A percentile compares a stretch with the other conserved stretches of the same genome.
These are phyloP conservation scores for Globisporangium spinosum DNA, from an alignment of 352 stramenopile genomes.

Conservation along the genomic window DNA sequence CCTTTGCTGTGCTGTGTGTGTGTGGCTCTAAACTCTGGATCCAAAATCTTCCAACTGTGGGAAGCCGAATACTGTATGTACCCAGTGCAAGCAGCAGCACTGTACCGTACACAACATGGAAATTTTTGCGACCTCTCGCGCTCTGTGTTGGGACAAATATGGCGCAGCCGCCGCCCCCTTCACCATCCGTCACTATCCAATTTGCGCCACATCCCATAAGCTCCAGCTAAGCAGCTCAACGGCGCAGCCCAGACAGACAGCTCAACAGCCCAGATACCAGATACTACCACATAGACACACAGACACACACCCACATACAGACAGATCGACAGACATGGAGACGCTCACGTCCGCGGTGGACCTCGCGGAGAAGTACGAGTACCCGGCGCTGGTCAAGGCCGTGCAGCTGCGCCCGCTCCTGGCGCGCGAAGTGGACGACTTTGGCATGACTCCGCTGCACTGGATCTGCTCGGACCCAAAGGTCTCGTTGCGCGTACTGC, in stretches of 20 bases:
- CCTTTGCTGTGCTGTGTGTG: neutral
- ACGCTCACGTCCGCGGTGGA: conserved; percentile 26
- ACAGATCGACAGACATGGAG: neutral
- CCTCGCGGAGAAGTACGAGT: conserved; percentile 45
- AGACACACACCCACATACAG: no score
- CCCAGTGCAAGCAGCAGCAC: neutral
- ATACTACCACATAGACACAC: neutral
- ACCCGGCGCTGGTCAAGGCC: conserved; percentile 35
- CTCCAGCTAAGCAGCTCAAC: neutral
- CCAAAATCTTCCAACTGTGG: neutral
- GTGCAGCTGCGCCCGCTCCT: conserved; percentile 42
- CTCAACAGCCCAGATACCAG: no score
- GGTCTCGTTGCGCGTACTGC: conserved; percentile 60
- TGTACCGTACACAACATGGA: neutral
- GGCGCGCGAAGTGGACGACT: conserved; percentile 45
- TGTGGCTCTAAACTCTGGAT: neutral
- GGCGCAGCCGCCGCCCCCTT: neutral
- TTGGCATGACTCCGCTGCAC: conserved; percentile 84
- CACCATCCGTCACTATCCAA: neutral
- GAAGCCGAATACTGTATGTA: neutral
- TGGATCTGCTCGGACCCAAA: conserved; percentile 77
- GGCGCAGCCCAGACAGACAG: no score
- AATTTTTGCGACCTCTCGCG: neutral
- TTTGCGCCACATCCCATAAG: conserved; percentile 4
- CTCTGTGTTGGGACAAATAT: neutral